Evolutionary conservation across 2,329 filamentous ascomycete genomes (phyloP).

Genomic region (Pseudogymnoascus verrucosus): DNA sequence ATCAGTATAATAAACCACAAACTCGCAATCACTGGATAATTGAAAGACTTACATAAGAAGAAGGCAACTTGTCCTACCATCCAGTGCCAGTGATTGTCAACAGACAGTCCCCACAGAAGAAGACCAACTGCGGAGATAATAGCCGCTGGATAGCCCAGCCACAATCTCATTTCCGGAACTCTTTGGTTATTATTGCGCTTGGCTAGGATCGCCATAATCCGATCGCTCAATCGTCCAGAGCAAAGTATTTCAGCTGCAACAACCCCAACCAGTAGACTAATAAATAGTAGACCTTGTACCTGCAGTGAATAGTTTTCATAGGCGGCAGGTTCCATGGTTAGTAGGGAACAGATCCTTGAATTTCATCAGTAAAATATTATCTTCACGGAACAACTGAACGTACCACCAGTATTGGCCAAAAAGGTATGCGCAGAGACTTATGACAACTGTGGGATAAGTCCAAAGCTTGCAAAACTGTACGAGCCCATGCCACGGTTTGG

Average conservation of each 20-base stretch:
- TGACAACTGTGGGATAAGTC: conserved; percentile 36
- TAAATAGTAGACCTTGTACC: conserved; percentile 42
- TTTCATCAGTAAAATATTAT: background rate
- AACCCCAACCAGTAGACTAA: conserved; percentile 46
- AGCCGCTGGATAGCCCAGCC: conserved; percentile 46
- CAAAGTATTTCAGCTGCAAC: conserved; percentile 42
- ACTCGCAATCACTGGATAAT: background rate
- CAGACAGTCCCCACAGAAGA: conserved; percentile 46
- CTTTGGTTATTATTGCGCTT: conserved; percentile 36
- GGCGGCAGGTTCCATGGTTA: conserved; percentile 14
- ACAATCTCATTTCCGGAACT: conserved; percentile 47
- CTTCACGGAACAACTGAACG: background rate
- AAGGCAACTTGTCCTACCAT: conserved; percentile 49
- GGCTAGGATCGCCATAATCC: conserved; percentile 38
- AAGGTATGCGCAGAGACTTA: conserved; percentile 41
- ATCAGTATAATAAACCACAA: conserved; percentile 8
- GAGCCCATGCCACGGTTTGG: conserved; percentile 38
- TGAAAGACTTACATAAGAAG: conserved; percentile 39
- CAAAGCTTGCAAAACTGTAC: conserved; percentile 40
- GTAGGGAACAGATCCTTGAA: conserved; percentile 12
- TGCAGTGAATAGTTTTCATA: conserved; percentile 34
- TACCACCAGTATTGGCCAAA: conserved; percentile 51
- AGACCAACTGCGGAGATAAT: conserved; percentile 41
- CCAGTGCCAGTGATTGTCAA: conserved; percentile 47
- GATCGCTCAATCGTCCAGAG: conserved; percentile 46